A percentile compares a stretch with the other conserved stretches of the same genome.
Evolutionary conservation across 2,329 filamentous ascomycete genomes (phyloP).

Genomic region (Diplocarpon rosae): DNA sequence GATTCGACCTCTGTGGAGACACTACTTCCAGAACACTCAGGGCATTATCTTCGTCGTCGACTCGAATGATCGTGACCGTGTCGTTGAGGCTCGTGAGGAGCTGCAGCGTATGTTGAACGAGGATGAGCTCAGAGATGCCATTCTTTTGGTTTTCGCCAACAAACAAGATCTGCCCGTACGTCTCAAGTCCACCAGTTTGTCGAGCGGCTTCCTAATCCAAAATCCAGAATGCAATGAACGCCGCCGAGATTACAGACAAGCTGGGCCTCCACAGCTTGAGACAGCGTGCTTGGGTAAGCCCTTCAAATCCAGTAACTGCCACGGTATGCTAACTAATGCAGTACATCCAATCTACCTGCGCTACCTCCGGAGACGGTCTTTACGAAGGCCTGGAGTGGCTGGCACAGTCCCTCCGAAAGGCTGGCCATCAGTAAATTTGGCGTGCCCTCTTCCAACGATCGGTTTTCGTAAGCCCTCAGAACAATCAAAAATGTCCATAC

Average conservation of each 20-base stretch:
- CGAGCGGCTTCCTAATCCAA: slow-evolving; percentile 23
- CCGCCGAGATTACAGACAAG: slow-evolving; percentile 99
- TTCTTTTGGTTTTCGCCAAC: slow-evolving; percentile 97
- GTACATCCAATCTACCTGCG: slow-evolving; percentile 99
- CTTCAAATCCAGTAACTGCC: not conserved
- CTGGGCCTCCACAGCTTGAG: slow-evolving; percentile 98
- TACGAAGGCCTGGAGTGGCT: slow-evolving; percentile 98
- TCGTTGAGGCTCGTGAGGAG: slow-evolving; percentile 93
- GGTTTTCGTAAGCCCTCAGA: slow-evolving; percentile 20
- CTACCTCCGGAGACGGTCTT: slow-evolving; percentile 96
- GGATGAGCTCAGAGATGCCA: slow-evolving; percentile 93
- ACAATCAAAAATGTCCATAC: slow-evolving; percentile 26
- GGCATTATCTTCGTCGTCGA: slow-evolving; percentile 99
- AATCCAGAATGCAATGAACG: slow-evolving; percentile 92
- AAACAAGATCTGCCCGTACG: slow-evolving; percentile 98
- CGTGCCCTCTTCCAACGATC: slow-evolving; percentile 9
- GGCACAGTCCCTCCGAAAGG: slow-evolving; percentile 72
- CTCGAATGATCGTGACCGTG: slow-evolving; percentile 96
- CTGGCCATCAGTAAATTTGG: slow-evolving; percentile 47
- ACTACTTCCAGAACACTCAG: slow-evolving; percentile 99
- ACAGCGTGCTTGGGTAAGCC: slow-evolving; percentile 94
- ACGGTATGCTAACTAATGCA: slow-evolving; percentile 29
- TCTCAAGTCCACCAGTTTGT: slow-evolving; percentile 17
- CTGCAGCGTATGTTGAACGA: slow-evolving; percentile 98
- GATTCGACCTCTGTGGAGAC: slow-evolving; percentile 98